Percentiles rank a stretch among this genome's conserved stretches.
Conservation (phyloP, 148 eudicot species). For the Nyssa sinensis region DNA sequence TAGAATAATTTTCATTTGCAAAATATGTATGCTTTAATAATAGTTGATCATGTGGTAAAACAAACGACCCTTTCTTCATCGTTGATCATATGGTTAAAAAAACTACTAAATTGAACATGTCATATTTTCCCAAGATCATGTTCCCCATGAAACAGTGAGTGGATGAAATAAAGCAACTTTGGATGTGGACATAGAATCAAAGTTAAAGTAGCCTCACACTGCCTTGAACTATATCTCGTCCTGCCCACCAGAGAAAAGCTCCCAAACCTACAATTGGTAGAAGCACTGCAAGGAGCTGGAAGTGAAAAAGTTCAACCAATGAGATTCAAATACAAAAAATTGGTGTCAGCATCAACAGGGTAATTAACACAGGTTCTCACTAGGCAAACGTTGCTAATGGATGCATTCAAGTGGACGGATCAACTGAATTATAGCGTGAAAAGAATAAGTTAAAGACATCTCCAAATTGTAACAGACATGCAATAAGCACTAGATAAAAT, state of each 20-base stretch:
- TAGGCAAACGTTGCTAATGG: neutral
- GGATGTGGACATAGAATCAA: neutral
- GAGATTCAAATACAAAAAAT: constrained; percentile 12
- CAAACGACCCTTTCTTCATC: no score
- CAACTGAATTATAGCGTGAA: constrained; percentile 9
- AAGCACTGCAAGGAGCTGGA: constrained; percentile 73
- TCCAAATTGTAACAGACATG: neutral
- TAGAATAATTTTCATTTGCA: no score
- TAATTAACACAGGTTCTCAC: neutral
- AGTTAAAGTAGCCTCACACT: constrained; percentile 54
- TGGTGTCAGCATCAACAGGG: neutral
- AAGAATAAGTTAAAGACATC: neutral
- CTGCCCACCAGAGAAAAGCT: constrained; percentile 93
- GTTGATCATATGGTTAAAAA: no score
- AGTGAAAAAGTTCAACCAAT: constrained; percentile 14
- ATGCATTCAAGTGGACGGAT: neutral
- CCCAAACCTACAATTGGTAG: constrained; percentile 75
- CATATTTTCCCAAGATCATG: no score
- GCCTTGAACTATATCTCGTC: constrained; percentile 73
- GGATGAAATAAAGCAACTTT: neutral
- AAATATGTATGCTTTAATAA: no score
- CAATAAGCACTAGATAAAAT: neutral
- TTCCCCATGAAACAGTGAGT: neutral
- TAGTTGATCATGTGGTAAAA: no score
- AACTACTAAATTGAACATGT: no score